phyloP scores from a whole-genome alignment of 495 filamentous ascomycete species.

The Gamarada debralockiae region DNA sequence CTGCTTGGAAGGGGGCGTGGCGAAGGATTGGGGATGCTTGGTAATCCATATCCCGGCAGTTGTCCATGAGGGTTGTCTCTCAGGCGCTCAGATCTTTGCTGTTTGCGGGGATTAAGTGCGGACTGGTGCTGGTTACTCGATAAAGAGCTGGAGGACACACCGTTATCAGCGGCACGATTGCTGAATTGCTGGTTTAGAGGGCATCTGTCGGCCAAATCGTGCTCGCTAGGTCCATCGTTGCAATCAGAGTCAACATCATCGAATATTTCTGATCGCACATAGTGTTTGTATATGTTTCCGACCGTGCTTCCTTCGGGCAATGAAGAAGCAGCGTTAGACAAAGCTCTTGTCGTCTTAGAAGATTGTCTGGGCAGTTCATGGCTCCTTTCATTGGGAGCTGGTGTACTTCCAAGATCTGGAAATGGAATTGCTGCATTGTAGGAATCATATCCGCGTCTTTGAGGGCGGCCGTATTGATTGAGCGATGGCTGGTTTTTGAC shows the following conservation, averaged over 20 bases:
- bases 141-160: not conserved
- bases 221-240: not conserved
- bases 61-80: not conserved
- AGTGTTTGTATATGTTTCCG: conserved; percentile 20
- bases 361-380: not conserved
- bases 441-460: not conserved
- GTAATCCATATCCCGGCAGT: not conserved
- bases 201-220: not conserved
- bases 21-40: not conserved
- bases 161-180: not conserved
- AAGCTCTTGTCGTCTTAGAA: not conserved
- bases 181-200: not conserved
- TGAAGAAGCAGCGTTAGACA: not conserved
- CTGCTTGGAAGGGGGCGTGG: not conserved
- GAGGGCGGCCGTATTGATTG: not conserved
- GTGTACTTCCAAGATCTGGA: not conserved
- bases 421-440: not conserved
- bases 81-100: not conserved
- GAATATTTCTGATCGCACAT: not conserved
- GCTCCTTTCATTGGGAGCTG: not conserved
- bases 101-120: not conserved
- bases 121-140: not conserved
- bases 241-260: not conserved
- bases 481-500: not conserved
- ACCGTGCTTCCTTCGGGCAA: conserved; percentile 19